Percentiles rank a stretch among this genome's conserved stretches.
Conservation (phyloP, 768 basidiomycete genomes). For the Cystobasidium onofrii region DNA sequence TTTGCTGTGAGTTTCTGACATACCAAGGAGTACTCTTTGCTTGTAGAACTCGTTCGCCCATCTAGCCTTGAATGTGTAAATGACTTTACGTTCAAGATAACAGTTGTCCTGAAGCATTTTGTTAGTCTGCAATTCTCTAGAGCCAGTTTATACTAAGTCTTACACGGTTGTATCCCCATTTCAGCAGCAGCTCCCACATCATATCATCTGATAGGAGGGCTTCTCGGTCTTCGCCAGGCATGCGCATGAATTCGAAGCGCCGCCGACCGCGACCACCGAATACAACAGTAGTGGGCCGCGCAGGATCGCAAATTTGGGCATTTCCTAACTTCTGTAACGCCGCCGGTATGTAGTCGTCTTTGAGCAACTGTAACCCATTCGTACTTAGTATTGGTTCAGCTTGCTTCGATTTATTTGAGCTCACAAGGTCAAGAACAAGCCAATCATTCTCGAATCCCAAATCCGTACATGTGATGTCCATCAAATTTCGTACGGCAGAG, state of each 20-base stretch:
- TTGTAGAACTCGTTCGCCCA: slow-evolving; percentile 19
- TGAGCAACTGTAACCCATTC: background rate
- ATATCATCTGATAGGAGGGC: background rate
- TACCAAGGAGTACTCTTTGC: background rate
- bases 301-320: slow-evolving; percentile 16
- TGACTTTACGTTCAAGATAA: slow-evolving; percentile 7
- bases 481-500: background rate
- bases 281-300: background rate
- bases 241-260: slow-evolving; percentile 17
- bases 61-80: slow-evolving; percentile 12
- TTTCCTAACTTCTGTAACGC: background rate
- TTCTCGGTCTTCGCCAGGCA: background rate
- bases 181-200: background rate
- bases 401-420: background rate
- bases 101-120: slow-evolving; percentile 5
- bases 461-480: background rate
- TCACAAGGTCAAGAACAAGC: slow-evolving; percentile 9
- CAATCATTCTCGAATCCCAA: slow-evolving; percentile 13
- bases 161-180: background rate
- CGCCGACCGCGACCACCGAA: background rate
- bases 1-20: background rate
- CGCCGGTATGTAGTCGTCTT: slow-evolving; percentile 1
- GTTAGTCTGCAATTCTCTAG: too few species aligned
- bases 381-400: background rate
- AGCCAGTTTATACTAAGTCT: background rate